Evolutionary conservation across 768 basidiomycete genomes (phyloP), one percentile per base, ranked within the genome.

Genomic region (Agaricus blazei): DNA sequence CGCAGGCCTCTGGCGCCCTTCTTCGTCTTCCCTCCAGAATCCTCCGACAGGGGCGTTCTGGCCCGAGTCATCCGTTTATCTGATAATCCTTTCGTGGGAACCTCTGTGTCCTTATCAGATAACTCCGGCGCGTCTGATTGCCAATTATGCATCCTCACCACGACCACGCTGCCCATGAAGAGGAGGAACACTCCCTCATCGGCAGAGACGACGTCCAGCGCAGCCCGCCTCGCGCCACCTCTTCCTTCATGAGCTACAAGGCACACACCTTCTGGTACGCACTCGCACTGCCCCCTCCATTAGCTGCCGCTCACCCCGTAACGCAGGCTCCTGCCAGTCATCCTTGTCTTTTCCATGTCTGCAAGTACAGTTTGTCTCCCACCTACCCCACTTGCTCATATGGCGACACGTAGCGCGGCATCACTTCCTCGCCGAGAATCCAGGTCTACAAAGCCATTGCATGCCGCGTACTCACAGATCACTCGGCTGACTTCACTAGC

Each of bases 361-460:
- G 89, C 89, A 63, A 58, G 79, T 73, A 4, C 29, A 28, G 36
- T 14, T 34, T 48, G 23, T 49, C 42, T 38, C 50, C 3, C 15
- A 46, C 27, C 9, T 12, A 3, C 12, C 37, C 53, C 26, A 54
- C 28, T 55, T 49, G 57, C 51, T 59, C 58, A 60, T 24, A 59
- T 27, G 3, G 5, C 19, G 37, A 29, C 42, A 6, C 49, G 6
- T 59, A 91, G 90, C 85, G 89, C 26, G 88, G 89, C 34, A 83
- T 91, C 71, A 90, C 88, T 1, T 75, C 88, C 67, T 84, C 88
- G 37, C 84, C 88, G 9, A 81, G 88, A 54, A 85, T 92, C 45
- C 84, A 89, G 67, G 85, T 92, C 28, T 90, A 84, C 73, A 89
- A 83, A 43, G 81, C 85, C 48, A 80, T 92, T 50, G 83, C 90